Percentiles rank a stretch among this genome's conserved stretches.
phyloP scores from a whole-genome alignment of 208 protist genomes.

The Chromosphaera perkinsii region DNA sequence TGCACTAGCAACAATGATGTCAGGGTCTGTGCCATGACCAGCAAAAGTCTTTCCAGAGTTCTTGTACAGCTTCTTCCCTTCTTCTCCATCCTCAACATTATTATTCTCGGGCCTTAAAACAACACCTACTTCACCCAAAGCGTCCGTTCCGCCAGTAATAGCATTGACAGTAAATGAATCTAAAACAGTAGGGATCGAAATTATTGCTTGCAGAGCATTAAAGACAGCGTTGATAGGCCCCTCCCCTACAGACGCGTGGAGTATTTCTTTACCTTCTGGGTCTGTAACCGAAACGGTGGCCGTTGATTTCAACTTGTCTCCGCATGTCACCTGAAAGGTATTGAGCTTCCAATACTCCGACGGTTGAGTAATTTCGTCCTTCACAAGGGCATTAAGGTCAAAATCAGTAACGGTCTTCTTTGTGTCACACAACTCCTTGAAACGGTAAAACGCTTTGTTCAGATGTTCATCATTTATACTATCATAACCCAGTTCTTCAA shows the following conservation, averaged over 20 bases:
- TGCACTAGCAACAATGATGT: slow-evolving; percentile 29
- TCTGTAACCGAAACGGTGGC: slow-evolving; percentile 22
- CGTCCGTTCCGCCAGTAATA: slow-evolving; percentile 39
- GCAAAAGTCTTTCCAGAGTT: background rate
- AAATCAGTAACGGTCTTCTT: slow-evolving; percentile 48
- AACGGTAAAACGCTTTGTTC: slow-evolving; percentile 32
- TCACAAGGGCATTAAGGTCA: slow-evolving; percentile 44
- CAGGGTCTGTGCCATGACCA: slow-evolving; percentile 11
- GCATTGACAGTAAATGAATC: slow-evolving; percentile 36
- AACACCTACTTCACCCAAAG: slow-evolving; percentile 47
- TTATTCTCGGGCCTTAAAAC: slow-evolving; percentile 7
- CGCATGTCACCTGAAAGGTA: slow-evolving; percentile 29
- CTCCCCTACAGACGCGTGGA: slow-evolving; percentile 33
- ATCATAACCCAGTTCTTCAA: slow-evolving; percentile 41
- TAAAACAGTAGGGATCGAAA: slow-evolving; percentile 1
- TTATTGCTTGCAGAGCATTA: slow-evolving; percentile 32
- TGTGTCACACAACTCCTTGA: slow-evolving; percentile 43
- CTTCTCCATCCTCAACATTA: background rate
- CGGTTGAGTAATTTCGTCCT: slow-evolving; percentile 25
- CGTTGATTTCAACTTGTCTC: slow-evolving; percentile 30
- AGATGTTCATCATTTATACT: slow-evolving; percentile 19
- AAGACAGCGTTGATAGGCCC: slow-evolving; percentile 51
- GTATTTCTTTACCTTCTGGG: background rate
- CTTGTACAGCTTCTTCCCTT: background rate
- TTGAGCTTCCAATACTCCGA: slow-evolving; percentile 27